A percentile compares a stretch with the other conserved stretches of the same genome.
Evolutionary conservation across 257 asterid species (phyloP).

Genomic region (Phtheirospermum japonicum): DNA sequence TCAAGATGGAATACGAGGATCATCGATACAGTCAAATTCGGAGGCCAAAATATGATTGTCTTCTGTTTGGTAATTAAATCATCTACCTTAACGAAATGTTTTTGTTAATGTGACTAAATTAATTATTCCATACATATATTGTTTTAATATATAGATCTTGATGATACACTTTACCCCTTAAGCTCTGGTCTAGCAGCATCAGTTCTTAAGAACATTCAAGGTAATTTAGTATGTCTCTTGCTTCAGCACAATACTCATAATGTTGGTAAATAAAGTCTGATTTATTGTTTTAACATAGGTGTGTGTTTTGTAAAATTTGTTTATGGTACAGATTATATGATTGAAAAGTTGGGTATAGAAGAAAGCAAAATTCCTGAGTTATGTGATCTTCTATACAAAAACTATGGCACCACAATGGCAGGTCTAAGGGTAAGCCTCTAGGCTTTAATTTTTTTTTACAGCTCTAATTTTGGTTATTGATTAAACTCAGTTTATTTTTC

Average conservation of each 20-base stretch:
- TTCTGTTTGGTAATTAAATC: slow-evolving; percentile 12
- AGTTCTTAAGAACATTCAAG: not conserved
- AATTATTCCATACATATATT: not conserved
- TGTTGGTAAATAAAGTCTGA: no score
- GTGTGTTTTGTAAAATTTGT: not conserved
- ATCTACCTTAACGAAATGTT: no score
- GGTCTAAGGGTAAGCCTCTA: slow-evolving; percentile 7
- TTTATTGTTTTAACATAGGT: not conserved
- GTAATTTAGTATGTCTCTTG: not conserved
- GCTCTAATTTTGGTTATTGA: no score
- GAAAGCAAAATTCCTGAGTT: not conserved
- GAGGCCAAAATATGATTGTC: slow-evolving; percentile 6
- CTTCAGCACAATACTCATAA: no score
- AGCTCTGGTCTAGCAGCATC: slow-evolving; percentile 6
- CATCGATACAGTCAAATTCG: not conserved
- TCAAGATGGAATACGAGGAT: slow-evolving; percentile 3
- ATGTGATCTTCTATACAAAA: not conserved
- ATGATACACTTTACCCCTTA: slow-evolving; percentile 6
- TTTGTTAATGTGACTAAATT: not conserved
- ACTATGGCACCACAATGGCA: slow-evolving; percentile 5
- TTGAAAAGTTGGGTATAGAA: not conserved
- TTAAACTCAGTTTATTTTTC: not conserved
- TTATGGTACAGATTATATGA: not conserved
- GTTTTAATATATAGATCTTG: not conserved
- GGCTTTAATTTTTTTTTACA: no score